Conservation (phyloP, 768 basidiomycete genomes). For the Lactifluus echinatus region DNA sequence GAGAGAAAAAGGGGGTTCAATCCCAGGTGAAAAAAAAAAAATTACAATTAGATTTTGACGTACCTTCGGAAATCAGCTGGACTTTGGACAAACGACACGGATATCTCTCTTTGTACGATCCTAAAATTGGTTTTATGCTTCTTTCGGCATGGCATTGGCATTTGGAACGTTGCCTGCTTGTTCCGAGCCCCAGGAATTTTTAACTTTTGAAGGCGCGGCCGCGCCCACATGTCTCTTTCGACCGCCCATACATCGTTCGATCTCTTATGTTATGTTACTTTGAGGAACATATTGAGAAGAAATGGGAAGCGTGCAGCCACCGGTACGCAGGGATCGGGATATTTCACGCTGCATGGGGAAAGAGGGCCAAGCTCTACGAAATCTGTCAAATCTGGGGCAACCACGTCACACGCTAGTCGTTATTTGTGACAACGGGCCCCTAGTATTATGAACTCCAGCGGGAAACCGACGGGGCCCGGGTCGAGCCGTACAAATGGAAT, state of each 20-base stretch:
- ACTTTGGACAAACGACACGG: background rate
- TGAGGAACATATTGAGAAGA: background rate
- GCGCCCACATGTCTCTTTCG: background rate
- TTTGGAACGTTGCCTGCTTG: too few species aligned
- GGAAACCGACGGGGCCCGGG: background rate
- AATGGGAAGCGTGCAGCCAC: slow-evolving; percentile 2
- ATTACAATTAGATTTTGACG: background rate
- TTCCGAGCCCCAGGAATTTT: background rate
- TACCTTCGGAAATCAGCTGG: background rate
- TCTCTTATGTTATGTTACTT: background rate
- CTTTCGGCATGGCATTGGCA: background rate
- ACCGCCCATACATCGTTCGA: too few species aligned
- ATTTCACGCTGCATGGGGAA: slow-evolving; percentile 16
- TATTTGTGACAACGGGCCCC: slow-evolving; percentile 2
- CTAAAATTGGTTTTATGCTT: background rate
- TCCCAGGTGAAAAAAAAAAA: background rate
- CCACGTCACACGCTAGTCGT: slow-evolving; percentile 12
- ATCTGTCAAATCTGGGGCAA: slow-evolving; percentile 10
- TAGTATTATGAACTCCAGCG: background rate
- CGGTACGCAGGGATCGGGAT: background rate
- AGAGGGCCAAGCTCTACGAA: slow-evolving; percentile 5
- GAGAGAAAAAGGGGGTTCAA: background rate
- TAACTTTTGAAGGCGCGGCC: background rate
- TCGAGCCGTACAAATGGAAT: background rate
- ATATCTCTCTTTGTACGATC: too few species aligned